Conservation (phyloP, 1,284 basidiomycete genomes). For the Blastosporella zonata region DNA sequence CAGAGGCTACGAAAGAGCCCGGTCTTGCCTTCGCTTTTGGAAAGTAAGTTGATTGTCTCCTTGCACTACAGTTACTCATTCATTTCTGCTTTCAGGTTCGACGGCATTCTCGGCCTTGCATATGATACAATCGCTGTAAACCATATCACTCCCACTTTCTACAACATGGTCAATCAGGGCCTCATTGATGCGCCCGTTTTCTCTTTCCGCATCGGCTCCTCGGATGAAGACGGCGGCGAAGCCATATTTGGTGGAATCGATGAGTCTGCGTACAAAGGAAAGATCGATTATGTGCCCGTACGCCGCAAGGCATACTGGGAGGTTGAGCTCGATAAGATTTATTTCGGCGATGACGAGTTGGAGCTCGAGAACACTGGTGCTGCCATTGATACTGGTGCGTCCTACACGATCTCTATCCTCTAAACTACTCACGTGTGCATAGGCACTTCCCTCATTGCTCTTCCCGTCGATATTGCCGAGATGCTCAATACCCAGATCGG, state of each 20-base stretch:
- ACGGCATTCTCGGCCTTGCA: conserved; percentile 93
- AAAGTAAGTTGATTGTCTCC: conserved; percentile 54
- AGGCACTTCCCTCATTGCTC: conserved; percentile 88
- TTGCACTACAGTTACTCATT: neutral
- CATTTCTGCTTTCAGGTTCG: conserved; percentile 59
- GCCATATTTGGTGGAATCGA: conserved; percentile 95
- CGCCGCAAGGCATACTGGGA: conserved; percentile 99
- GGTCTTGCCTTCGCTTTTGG: conserved; percentile 97
- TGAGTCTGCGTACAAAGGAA: conserved; percentile 73
- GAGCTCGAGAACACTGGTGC: conserved; percentile 91
- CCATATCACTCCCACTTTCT: conserved; percentile 92
- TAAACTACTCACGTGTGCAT: conserved; percentile 1
- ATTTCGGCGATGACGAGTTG: conserved; percentile 82
- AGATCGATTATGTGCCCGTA: conserved; percentile 87
- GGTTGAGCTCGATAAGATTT: conserved; percentile 86
- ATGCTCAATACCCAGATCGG: conserved; percentile 97
- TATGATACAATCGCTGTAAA: conserved; percentile 98
- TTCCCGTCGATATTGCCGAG: conserved; percentile 95
- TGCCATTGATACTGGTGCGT: conserved; percentile 90
- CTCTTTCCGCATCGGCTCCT: conserved; percentile 90
- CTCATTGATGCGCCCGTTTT: conserved; percentile 89
- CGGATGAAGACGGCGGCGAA: conserved; percentile 90
- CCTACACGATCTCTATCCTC: neutral
- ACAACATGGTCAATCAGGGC: conserved; percentile 86
- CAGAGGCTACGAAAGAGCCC: conserved; percentile 95